phyloP scores from a whole-genome alignment of 192 early-diverging fungal genomes.

The Rhizoclosmatium globosum region DNA sequence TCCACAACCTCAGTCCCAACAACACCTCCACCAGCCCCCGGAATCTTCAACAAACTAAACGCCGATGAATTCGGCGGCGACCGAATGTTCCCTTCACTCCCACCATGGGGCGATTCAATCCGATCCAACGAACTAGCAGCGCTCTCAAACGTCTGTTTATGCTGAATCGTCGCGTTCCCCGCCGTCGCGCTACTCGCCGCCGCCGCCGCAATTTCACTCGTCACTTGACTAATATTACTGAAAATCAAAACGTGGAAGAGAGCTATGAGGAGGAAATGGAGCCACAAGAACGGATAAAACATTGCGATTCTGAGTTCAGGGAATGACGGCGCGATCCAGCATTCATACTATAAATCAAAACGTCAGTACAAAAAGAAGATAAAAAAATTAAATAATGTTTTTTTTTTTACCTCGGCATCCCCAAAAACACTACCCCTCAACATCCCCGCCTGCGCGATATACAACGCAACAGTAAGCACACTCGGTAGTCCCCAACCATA shows the following conservation, averaged over 20 bases:
- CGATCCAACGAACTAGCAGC: no score
- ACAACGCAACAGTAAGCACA: neutral
- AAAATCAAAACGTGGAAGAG: neutral
- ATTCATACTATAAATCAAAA: neutral
- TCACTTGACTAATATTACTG: neutral
- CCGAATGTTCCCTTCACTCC: no score
- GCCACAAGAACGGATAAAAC: neutral
- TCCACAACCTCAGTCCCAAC: no score
- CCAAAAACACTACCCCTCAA: neutral
- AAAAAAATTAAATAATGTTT: no score
- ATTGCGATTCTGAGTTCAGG: neutral
- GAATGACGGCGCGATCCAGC: neutral
- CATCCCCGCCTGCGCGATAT: neutral
- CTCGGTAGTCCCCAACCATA: conserved; percentile 30
- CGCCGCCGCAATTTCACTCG: neutral
- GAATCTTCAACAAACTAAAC: no score
- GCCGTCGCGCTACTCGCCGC: neutral
- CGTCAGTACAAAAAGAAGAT: no score
- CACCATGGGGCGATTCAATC: no score
- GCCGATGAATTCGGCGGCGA: no score
- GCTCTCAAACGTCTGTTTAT: neutral
- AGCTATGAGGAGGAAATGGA: neutral
- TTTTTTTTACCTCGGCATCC: neutral
- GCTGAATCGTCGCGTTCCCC: neutral
- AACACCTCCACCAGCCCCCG: no score